A percentile compares a stretch with the other conserved stretches of the same genome.
Evolutionary conservation across 306 rosid genomes (phyloP).

Genomic region (Betula pendula): DNA sequence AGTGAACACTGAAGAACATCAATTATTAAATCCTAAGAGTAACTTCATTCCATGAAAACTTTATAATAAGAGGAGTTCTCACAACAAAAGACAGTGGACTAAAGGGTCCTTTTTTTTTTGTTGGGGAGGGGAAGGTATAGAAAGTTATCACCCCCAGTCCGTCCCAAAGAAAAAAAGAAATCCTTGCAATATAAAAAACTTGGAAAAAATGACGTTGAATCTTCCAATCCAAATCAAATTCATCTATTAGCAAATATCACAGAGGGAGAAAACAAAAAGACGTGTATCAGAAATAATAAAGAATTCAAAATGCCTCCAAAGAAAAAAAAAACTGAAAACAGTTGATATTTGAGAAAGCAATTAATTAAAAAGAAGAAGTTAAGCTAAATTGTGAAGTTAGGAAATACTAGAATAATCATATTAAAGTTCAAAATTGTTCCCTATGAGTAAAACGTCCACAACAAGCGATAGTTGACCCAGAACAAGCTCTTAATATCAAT

Average conservation of each 20-base stretch:
- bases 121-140: neutral
- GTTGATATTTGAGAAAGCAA: neutral
- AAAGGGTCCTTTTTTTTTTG: neutral
- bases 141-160: neutral
- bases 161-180: neutral
- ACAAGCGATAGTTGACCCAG: constrained; percentile 13
- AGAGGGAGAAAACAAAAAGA: neutral
- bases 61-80: neutral
- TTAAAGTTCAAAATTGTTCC: constrained; percentile 18
- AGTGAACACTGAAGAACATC: too few relatives aligned
- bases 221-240: neutral
- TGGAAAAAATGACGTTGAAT: neutral
- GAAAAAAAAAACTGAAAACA: neutral
- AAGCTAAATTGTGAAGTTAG: neutral
- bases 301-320: constrained; percentile 12
- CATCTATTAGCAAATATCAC: neutral
- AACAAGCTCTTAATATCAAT: constrained; percentile 30
- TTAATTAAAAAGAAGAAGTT: neutral
- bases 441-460: constrained; percentile 15
- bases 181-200: neutral
- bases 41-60: too few relatives aligned
- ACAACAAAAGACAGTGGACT: neutral
- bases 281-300: neutral
- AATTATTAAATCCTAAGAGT: too few relatives aligned
- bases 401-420: constrained; percentile 3